Percentiles rank a stretch among this genome's conserved stretches.
Conservation (phyloP, 2,329 filamentous ascomycete genomes). For the Penicillium hordei region DNA sequence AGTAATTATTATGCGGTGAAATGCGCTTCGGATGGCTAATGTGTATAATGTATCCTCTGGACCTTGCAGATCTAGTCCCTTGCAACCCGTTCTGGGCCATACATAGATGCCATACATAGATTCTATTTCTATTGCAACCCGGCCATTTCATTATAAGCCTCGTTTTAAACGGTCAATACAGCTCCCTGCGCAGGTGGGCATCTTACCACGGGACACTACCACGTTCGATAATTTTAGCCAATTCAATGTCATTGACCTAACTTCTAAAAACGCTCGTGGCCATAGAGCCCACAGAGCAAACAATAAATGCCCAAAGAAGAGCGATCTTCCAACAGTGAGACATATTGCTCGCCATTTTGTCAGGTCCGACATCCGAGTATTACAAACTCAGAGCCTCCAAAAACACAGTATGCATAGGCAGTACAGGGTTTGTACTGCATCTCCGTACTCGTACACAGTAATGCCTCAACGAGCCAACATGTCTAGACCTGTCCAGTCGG, state of each 20-base stretch:
- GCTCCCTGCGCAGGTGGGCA: neutral
- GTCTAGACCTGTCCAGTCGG: conserved; percentile 4
- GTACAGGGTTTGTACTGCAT: neutral
- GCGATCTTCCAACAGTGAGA: conserved; percentile 2
- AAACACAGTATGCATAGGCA: neutral
- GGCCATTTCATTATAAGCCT: neutral
- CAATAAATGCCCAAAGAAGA: neutral
- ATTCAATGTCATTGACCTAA: neutral
- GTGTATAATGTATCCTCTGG: neutral
- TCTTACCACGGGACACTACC: neutral
- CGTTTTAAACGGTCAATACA: neutral
- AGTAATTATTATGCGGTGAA: neutral
- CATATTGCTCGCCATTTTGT: neutral
- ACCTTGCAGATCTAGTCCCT: conserved; percentile 12
- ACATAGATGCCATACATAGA: too few relatives aligned
- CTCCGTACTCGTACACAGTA: neutral
- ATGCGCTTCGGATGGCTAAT: neutral
- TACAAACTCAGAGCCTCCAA: neutral
- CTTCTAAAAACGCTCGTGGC: neutral
- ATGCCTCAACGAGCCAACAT: neutral
- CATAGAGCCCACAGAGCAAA: neutral
- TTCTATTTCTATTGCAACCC: neutral
- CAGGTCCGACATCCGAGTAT: neutral
- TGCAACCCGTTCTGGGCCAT: neutral
- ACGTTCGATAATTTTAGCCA: neutral